Evolutionary conservation across 2,329 filamentous ascomycete species (phyloP).

Genomic region (Ceratocystis smalleyi): DNA sequence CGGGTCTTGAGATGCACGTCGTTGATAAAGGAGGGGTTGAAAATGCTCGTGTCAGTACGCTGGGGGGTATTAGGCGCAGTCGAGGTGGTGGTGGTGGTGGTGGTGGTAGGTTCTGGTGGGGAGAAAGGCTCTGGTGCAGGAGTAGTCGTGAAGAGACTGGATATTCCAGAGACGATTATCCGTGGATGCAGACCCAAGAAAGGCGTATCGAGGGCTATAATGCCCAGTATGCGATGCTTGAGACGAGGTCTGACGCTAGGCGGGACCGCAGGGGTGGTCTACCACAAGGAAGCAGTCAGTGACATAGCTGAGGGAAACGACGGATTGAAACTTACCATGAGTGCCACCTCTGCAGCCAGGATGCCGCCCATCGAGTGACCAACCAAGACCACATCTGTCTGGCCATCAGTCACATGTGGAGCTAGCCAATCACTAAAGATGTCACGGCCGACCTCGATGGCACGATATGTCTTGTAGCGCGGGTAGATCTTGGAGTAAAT

Average conservation of each 20-base stretch:
- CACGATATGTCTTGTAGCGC: slow-evolving; percentile 58
- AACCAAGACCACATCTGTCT: slow-evolving; percentile 65
- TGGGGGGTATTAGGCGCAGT: neutral
- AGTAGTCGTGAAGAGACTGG: slow-evolving; percentile 52
- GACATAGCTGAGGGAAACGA: neutral
- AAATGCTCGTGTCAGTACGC: slow-evolving; percentile 36
- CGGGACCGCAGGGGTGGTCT: neutral
- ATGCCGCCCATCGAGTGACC: slow-evolving; percentile 87
- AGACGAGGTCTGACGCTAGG: slow-evolving; percentile 25
- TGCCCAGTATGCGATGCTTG: slow-evolving; percentile 63
- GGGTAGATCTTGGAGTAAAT: slow-evolving; percentile 81
- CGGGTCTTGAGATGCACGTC: slow-evolving; percentile 55
- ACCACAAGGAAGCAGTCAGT: neutral
- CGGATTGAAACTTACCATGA: slow-evolving; percentile 33
- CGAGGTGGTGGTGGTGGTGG: neutral
- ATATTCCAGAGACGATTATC: slow-evolving; percentile 65
- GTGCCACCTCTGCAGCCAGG: slow-evolving; percentile 60
- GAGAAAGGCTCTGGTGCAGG: slow-evolving; percentile 14
- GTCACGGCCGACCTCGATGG: slow-evolving; percentile 58
- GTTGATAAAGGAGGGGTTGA: slow-evolving; percentile 61
- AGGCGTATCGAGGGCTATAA: slow-evolving; percentile 70
- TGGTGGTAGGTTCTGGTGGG: neutral
- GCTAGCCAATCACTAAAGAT: slow-evolving; percentile 71
- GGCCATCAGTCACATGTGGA: slow-evolving; percentile 51
- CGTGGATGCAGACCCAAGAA: slow-evolving; percentile 81